Evolutionary conservation across 768 basidiomycete species (phyloP), one percentile per base, ranked within the genome.

Genomic region (Cubamyces lactineus): DNA sequence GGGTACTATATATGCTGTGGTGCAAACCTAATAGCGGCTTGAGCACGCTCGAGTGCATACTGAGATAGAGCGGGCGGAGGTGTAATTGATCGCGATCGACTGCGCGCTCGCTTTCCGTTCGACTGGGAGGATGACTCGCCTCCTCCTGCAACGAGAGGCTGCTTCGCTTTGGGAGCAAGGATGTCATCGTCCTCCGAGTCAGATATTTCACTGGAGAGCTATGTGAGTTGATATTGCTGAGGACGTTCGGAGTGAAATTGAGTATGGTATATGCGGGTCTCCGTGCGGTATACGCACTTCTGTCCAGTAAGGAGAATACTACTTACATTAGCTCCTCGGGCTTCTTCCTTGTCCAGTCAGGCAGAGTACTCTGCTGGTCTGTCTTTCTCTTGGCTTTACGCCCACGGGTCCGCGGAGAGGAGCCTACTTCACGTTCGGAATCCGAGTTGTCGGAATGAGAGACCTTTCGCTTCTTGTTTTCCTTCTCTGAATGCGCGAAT

Each of bases 61-160:
- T 73, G 69, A 2, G 87, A 76, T 15, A 92, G 72, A 39, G 77
- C 78, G 0, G 91, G 91, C 5, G 91, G 91, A 2, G 91, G 91
- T 0, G 91, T 93, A 41, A 92, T 82, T 3, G 91, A 93, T 23
- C 79, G 76, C 30, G 89, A 91, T 41, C 86, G 85, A 70, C 84
- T 86, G 47, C 86, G 81, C 42, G 75, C 67, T 41, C 80, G 75
- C 57, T 79, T 76, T 21, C 52, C 61, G n/a, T 50, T 62, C 16
- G 56, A 34, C 41, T 50, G 39, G 12, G 57, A 28, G 16, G 54
- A 28, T 39, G 50, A 53, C 17, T 53, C 53, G 9, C 19, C 17
- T 38, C 38, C 17, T 19, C 65, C 28, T 11, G 42, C 53, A 11
- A 39, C n/a, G 4, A 17, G 3, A 11, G 26, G 40, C 12, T 52